Percentiles rank a stretch among this genome's conserved stretches.
phyloP scores from a whole-genome alignment of 306 rosid species.

The Prunus fruticosa region DNA sequence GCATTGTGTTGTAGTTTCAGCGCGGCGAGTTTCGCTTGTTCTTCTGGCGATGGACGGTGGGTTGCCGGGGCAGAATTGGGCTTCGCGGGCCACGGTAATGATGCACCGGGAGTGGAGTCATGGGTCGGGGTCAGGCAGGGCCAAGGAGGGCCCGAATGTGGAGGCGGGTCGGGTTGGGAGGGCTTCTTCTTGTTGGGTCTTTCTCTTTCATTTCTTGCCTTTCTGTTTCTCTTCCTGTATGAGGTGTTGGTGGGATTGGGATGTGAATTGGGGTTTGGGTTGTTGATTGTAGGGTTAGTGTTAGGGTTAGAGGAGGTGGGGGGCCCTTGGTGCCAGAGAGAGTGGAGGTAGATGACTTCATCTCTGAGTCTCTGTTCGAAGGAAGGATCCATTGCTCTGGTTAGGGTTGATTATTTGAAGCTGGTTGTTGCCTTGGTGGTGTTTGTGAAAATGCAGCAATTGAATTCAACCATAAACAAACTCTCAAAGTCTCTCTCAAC shows the following conservation, averaged over 20 bases:
- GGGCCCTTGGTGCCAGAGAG: conserved; percentile 75
- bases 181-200: not conserved
- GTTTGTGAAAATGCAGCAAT: too few species aligned
- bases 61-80: conserved; percentile 11
- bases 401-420: not conserved
- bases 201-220: not conserved
- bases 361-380: conserved; percentile 34
- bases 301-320: conserved; percentile 9
- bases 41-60: conserved; percentile 26
- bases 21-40: conserved; percentile 21
- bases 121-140: conserved; percentile 22
- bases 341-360: conserved; percentile 59
- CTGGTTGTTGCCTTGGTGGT: too few species aligned
- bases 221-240: not conserved
- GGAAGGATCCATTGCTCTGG: conserved; percentile 35
- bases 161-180: conserved; percentile 20
- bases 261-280: not conserved
- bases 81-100: conserved; percentile 44
- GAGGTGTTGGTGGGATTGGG: conserved; percentile 4
- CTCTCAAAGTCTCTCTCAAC: too few species aligned
- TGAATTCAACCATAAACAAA: too few species aligned
- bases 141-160: conserved; percentile 30
- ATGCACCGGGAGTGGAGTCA: conserved; percentile 6
- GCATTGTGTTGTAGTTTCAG: conserved; percentile 46
- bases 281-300: not conserved